Conservation (phyloP, 75 land plant species). For the Selaginella moellendorffii region DNA sequence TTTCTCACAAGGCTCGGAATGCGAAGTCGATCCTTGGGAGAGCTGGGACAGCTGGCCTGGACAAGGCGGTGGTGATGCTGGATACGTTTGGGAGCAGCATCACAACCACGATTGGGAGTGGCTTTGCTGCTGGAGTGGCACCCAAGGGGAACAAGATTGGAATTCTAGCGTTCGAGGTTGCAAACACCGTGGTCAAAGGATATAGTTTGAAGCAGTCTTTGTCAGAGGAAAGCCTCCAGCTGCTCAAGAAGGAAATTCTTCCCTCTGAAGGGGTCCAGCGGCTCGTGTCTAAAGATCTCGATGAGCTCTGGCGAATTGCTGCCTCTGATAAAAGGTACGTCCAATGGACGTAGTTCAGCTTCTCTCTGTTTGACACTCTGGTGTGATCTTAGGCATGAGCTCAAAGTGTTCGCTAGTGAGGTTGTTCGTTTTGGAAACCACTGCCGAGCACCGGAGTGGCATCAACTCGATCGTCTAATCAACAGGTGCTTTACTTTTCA, state of each 20-base stretch:
- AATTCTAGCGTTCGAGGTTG: slow-evolving; percentile 19
- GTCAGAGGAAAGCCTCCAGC: slow-evolving; percentile 3
- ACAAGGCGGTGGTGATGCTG: neutral
- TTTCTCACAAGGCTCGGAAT: slow-evolving; percentile 3
- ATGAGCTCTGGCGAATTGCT: slow-evolving; percentile 54
- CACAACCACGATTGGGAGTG: neutral
- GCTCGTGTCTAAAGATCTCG: neutral
- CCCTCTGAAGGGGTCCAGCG: slow-evolving; percentile 4
- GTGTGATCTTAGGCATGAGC: slow-evolving; percentile 46
- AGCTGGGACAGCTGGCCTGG: slow-evolving; percentile 3
- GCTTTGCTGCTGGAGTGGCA: slow-evolving; percentile 2
- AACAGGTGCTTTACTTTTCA: slow-evolving; percentile 28
- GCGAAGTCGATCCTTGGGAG: slow-evolving; percentile 3
- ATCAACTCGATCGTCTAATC: slow-evolving; percentile 61
- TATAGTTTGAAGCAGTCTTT: slow-evolving; percentile 10
- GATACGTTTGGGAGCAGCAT: slow-evolving; percentile 7
- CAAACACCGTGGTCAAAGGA: slow-evolving; percentile 84
- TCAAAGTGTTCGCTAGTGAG: slow-evolving; percentile 56
- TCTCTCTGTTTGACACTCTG: neutral
- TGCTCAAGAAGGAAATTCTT: neutral
- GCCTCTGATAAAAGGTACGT: slow-evolving; percentile 87
- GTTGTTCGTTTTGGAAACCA: slow-evolving; percentile 84
- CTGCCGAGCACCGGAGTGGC: slow-evolving; percentile 89
- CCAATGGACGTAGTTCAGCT: too few relatives aligned
- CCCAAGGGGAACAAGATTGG: slow-evolving; percentile 10